A percentile compares a stretch with the other conserved stretches of the same genome.
Evolutionary conservation across 2,329 filamentous ascomycete species (phyloP).

Genomic region (Massarina eburnea): DNA sequence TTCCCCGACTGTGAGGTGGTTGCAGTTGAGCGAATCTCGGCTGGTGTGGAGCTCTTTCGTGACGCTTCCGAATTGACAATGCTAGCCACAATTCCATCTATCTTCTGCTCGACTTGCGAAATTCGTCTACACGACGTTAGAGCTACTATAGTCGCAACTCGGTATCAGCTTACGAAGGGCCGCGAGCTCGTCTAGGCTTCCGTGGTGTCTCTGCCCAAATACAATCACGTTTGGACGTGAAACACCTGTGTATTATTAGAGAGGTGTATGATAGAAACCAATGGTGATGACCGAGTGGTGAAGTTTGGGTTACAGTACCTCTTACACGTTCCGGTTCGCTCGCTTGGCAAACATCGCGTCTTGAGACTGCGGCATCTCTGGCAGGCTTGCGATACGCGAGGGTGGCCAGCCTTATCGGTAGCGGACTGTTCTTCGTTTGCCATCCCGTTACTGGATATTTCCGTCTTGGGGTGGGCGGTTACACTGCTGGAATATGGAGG

Average conservation of each 20-base stretch:
- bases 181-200: slow-evolving; percentile 26
- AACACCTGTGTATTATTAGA: slow-evolving; percentile 22
- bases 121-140: slow-evolving; percentile 27
- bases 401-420: slow-evolving; percentile 10
- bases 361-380: slow-evolving; percentile 38
- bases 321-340: slow-evolving; percentile 29
- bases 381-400: slow-evolving; percentile 35
- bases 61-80: slow-evolving; percentile 20
- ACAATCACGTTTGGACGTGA: slow-evolving; percentile 28
- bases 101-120: slow-evolving; percentile 39
- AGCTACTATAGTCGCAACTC: background rate
- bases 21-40: background rate
- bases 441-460: slow-evolving; percentile 18
- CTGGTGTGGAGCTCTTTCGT: background rate
- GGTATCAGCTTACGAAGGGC: slow-evolving; percentile 35
- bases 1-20: background rate
- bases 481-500: background rate
- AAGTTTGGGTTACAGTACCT: slow-evolving; percentile 21
- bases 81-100: slow-evolving; percentile 37
- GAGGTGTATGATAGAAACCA: background rate
- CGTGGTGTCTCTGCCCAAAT: slow-evolving; percentile 35
- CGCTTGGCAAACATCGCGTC: slow-evolving; percentile 36
- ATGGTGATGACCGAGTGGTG: background rate
- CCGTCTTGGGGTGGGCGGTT: background rate
- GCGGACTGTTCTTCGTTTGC: slow-evolving; percentile 22